phyloP scores from a whole-genome alignment of 352 stramenopile species.

The Saprolegnia parasitica region DNA sequence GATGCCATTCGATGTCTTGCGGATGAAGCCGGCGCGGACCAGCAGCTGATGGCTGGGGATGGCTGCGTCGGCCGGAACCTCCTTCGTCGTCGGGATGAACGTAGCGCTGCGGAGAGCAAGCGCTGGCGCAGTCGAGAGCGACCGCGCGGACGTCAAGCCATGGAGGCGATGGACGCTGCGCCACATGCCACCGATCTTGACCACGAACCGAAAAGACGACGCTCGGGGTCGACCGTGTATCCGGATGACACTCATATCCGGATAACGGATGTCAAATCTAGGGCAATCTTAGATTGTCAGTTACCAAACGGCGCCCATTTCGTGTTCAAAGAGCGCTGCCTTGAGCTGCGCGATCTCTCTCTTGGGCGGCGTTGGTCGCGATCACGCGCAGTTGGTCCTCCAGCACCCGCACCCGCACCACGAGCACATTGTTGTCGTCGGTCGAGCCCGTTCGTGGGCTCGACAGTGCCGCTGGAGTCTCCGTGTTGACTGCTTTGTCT shows the following conservation, averaged over 20 bases:
- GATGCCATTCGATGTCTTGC: conserved; percentile 75
- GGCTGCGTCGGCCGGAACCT: conserved; percentile 69
- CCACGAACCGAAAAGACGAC: background rate
- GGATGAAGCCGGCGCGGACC: conserved; percentile 78
- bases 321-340: conserved; percentile 60
- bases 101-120: conserved; percentile 23
- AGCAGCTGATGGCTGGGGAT: conserved; percentile 83
- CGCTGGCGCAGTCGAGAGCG: background rate
- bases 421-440: conserved; percentile 33
- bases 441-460: background rate
- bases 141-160: too few species aligned
- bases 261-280: too few species aligned
- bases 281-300: background rate
- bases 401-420: conserved; percentile 56
- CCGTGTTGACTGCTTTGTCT: background rate
- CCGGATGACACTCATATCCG: too few species aligned
- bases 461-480: background rate
- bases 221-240: too few species aligned
- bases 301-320: conserved; percentile 30
- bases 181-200: background rate
- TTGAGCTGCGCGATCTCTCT: conserved; percentile 64
- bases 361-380: conserved; percentile 46
- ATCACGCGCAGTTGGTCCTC: conserved; percentile 67
- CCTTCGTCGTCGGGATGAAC: conserved; percentile 61
- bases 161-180: background rate